Conservation (phyloP, 2,329 filamentous ascomycete species). For the Scytalidium sp. region DNA sequence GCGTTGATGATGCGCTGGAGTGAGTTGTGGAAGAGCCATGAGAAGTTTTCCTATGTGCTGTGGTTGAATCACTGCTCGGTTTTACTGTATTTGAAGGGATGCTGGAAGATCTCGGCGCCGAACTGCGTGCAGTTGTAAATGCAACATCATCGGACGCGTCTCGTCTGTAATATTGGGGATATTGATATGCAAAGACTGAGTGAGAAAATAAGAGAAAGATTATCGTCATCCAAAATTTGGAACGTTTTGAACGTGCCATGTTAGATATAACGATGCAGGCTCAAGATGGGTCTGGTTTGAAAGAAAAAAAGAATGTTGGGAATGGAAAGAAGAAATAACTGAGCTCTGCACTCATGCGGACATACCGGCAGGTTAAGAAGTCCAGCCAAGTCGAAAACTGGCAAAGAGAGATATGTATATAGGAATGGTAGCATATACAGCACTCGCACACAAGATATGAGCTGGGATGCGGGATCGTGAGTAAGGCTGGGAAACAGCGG, state of each 20-base stretch:
- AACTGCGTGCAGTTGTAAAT: slow-evolving; percentile 7
- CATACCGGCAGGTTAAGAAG: too few relatives aligned
- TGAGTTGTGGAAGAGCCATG: slow-evolving; percentile 6
- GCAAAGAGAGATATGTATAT: too few relatives aligned
- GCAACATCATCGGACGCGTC: slow-evolving; percentile 21
- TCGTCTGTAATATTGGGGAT: slow-evolving; percentile 16
- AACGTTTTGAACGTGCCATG: slow-evolving; percentile 16
- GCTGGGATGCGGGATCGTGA: background rate
- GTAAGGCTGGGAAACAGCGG: background rate
- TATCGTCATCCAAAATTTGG: slow-evolving; percentile 14
- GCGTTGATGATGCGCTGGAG: slow-evolving; percentile 5
- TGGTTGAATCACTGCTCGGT: background rate
- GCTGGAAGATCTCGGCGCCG: slow-evolving; percentile 10
- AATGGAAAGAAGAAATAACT: background rate
- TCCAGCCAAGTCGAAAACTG: too few relatives aligned
- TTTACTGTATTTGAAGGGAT: slow-evolving; percentile 8
- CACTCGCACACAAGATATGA: too few relatives aligned
- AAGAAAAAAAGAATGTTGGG: background rate
- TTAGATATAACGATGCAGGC: background rate
- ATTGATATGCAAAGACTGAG: slow-evolving; percentile 15
- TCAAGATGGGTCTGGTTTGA: background rate
- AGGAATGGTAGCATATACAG: too few relatives aligned
- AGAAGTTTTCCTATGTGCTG: slow-evolving; percentile 2
- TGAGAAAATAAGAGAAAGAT: slow-evolving; percentile 21
- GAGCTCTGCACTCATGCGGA: background rate